A percentile compares a stretch with the other conserved stretches of the same genome.
Evolutionary conservation across 2,329 filamentous ascomycete species (phyloP).

Genomic region (Blastomyces silverae): DNA sequence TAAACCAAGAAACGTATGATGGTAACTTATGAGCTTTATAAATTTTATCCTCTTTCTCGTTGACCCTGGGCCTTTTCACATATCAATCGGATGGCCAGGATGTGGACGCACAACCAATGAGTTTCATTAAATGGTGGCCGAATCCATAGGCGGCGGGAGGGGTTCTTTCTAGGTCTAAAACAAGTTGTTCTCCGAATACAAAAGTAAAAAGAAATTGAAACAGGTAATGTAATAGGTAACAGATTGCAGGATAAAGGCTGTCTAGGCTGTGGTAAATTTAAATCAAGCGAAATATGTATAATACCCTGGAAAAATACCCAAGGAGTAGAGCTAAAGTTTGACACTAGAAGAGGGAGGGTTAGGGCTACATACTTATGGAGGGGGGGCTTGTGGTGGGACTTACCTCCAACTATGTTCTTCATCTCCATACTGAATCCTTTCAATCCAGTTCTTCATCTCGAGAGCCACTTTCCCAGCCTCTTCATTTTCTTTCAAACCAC

Average conservation of each 20-base stretch:
- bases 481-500: slow-evolving; percentile 70
- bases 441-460: slow-evolving; percentile 94
- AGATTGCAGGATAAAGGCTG: not conserved
- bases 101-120: not conserved
- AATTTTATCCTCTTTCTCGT: not conserved
- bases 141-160: not conserved
- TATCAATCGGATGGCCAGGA: not conserved
- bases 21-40: not conserved
- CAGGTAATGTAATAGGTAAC: not conserved
- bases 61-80: not conserved
- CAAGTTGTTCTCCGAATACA: not conserved
- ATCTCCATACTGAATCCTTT: slow-evolving; percentile 90
- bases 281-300: not conserved
- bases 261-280: not conserved
- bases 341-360: slow-evolving; percentile 7
- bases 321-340: slow-evolving; percentile 6
- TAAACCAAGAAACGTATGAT: not conserved
- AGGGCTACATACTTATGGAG: slow-evolving; percentile 12
- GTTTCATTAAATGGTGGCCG: not conserved
- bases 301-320: not conserved
- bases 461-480: slow-evolving; percentile 82
- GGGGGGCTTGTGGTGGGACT: slow-evolving; percentile 26
- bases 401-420: slow-evolving; percentile 89
- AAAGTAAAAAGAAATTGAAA: not conserved
- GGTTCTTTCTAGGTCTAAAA: not conserved